These are phyloP conservation scores for Sporothrix pallida DNA, from an alignment of 2,329 filamentous ascomycete genomes.

Conservation along the genomic window DNA sequence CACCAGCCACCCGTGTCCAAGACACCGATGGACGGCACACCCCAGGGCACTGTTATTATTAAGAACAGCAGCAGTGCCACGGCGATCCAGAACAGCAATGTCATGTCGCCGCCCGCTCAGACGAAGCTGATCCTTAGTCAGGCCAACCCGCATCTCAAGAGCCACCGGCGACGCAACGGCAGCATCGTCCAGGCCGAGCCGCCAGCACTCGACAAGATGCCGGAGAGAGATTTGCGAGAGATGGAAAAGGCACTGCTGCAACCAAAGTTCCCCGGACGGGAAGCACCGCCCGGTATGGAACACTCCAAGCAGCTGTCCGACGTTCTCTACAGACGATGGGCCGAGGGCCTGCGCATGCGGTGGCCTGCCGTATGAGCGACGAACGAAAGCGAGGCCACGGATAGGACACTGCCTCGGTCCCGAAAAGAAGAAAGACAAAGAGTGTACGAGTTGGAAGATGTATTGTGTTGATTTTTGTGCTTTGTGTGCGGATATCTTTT, in stretches of 20 bases:
- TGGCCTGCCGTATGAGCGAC: conserved; percentile 37
- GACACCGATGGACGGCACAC: conserved; percentile 52
- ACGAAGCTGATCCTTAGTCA: conserved; percentile 77
- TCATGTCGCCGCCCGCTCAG: conserved; percentile 48
- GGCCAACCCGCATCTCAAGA: conserved; percentile 84
- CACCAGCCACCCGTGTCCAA: conserved; percentile 42
- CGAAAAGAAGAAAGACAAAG: neutral
- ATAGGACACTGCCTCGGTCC: neutral
- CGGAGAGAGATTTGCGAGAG: conserved; percentile 53
- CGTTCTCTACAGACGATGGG: conserved; percentile 89
- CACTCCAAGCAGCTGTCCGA: conserved; percentile 89
- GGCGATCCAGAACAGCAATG: conserved; percentile 42
- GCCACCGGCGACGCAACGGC: conserved; percentile 70
- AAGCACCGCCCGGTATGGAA: conserved; percentile 77
- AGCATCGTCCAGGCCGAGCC: conserved; percentile 45
- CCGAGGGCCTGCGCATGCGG: conserved; percentile 72
- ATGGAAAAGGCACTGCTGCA: conserved; percentile 56
- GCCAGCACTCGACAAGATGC: conserved; percentile 45
- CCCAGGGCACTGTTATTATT: conserved; percentile 63
- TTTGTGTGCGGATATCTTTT: conserved; percentile 22
- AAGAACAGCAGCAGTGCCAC: conserved; percentile 53
- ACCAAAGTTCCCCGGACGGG: conserved; percentile 61
- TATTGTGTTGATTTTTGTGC: conserved; percentile 24
- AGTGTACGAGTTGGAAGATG: conserved; percentile 14
- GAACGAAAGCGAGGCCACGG: neutral